Percentiles rank a stretch among this genome's conserved stretches.
Conservation (phyloP, 2,329 filamentous ascomycete genomes). For the Diaporthe ilicicola region DNA sequence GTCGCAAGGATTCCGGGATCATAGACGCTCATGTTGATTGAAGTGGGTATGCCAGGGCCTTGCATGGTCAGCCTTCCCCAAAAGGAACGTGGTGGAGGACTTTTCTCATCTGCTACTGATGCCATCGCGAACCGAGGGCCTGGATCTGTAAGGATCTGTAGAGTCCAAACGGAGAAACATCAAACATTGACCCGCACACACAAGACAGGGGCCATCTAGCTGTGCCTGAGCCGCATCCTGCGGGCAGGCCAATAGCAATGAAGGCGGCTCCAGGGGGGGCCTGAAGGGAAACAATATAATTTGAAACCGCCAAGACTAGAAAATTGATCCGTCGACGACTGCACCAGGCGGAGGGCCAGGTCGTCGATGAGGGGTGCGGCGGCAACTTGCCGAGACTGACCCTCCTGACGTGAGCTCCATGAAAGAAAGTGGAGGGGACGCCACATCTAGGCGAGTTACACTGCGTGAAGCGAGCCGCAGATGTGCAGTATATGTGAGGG, state of each 20-base stretch:
- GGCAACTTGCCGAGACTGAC: slow-evolving; percentile 5
- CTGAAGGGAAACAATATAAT: slow-evolving; percentile 24
- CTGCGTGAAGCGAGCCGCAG: slow-evolving; percentile 1
- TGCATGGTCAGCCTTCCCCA: slow-evolving; percentile 3
- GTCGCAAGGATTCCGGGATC: slow-evolving; percentile 2
- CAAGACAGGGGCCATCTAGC: slow-evolving; percentile 24
- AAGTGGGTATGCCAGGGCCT: slow-evolving; percentile 19
- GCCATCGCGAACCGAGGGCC: slow-evolving; percentile 21
- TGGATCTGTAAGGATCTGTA: slow-evolving; percentile 20
- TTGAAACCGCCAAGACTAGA: slow-evolving; percentile 32
- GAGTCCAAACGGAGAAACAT: slow-evolving; percentile 30
- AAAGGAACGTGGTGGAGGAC: slow-evolving; percentile 7
- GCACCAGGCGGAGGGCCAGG: background rate
- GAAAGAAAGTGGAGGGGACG: background rate
- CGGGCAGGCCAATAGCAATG: slow-evolving; percentile 23
- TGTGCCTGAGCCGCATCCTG: slow-evolving; percentile 30
- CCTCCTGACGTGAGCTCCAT: background rate
- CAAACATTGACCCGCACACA: slow-evolving; percentile 27
- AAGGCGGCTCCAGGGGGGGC: slow-evolving; percentile 7
- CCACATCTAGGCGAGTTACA: background rate
- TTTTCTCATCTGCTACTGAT: slow-evolving; percentile 24
- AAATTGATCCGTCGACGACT: slow-evolving; percentile 30
- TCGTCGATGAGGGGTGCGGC: background rate
- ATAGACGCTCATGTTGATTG: slow-evolving; percentile 24
- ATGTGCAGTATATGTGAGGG: slow-evolving; percentile 10